Conservation (phyloP, 2,329 filamentous ascomycete species). For the Alternaria rosae region DNA sequence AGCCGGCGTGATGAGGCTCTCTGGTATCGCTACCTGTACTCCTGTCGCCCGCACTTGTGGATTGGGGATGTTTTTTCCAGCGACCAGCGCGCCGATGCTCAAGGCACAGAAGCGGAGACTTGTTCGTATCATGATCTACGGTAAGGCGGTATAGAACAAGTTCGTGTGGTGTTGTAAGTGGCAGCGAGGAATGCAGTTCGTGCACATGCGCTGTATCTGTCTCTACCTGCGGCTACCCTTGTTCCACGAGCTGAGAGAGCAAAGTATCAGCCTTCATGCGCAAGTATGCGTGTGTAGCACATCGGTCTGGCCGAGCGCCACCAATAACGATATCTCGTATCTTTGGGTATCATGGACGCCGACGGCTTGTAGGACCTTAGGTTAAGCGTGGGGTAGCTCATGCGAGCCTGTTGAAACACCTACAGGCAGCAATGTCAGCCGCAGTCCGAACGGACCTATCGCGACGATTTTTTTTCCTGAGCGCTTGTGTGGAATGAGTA, state of each 20-base stretch:
- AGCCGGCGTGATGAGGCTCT: slow-evolving; percentile 12
- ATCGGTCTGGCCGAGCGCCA: slow-evolving; percentile 9
- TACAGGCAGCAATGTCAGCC: background rate
- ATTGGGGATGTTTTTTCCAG: slow-evolving; percentile 1
- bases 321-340: slow-evolving; percentile 4
- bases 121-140: background rate
- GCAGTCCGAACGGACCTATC: background rate
- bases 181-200: background rate
- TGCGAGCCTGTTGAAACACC: background rate
- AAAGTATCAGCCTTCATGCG: slow-evolving; percentile 8
- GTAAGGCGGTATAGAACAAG: background rate
- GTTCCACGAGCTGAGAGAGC: slow-evolving; percentile 9
- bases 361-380: background rate
- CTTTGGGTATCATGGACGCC: background rate
- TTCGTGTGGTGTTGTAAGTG: background rate
- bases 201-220: background rate
- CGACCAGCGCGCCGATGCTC: background rate
- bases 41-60: background rate
- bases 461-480: background rate
- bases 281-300: background rate
- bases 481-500: background rate
- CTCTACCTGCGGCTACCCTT: slow-evolving; percentile 10
- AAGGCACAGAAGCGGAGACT: background rate
- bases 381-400: background rate
- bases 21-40: background rate